A percentile compares a stretch with the other conserved stretches of the same genome.
phyloP scores from a whole-genome alignment of 139 green algal species.

The Coccomyxa sp. region DNA sequence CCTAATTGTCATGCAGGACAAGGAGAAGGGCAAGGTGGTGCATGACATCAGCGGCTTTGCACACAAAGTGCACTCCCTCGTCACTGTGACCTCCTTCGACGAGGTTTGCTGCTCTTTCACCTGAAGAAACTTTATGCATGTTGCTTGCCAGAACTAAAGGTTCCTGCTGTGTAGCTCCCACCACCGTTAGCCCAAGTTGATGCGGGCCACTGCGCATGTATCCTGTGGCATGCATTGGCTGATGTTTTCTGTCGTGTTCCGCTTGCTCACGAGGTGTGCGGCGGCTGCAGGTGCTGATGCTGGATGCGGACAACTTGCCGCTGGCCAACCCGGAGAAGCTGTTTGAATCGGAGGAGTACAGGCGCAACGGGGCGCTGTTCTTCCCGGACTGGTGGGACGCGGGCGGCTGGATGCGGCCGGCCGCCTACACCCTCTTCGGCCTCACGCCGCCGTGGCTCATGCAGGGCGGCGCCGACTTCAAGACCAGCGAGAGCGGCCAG shows the following conservation, averaged over 20 bases:
- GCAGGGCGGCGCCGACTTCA: not conserved
- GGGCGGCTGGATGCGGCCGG: not conserved
- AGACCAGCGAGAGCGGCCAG: slow-evolving; percentile 4
- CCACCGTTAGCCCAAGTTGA: too few relatives aligned
- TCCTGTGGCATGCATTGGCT: not conserved
- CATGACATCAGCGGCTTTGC: slow-evolving; percentile 7
- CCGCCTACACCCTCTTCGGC: not conserved
- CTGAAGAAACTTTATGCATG: not conserved
- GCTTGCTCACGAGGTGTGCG: not conserved
- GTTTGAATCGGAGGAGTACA: not conserved
- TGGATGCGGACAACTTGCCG: slow-evolving; percentile 23
- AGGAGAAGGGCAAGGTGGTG: not conserved
- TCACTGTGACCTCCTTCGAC: slow-evolving; percentile 17
- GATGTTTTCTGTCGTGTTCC: not conserved
- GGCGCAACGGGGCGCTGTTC: slow-evolving; percentile 4
- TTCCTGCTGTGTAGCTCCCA: not conserved
- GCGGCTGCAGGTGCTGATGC: slow-evolving; percentile 12
- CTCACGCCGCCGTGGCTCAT: not conserved
- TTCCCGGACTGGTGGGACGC: slow-evolving; percentile 9
- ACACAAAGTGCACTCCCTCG: slow-evolving; percentile 11
- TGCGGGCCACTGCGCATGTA: not conserved
- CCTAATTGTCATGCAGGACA: not conserved
- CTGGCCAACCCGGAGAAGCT: slow-evolving; percentile 5
- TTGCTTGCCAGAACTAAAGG: not conserved
- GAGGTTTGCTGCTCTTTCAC: not conserved